Evolutionary conservation across 1,284 basidiomycete genomes (phyloP), one percentile per base, ranked within the genome.

Genomic region (Trametes pubescens): DNA sequence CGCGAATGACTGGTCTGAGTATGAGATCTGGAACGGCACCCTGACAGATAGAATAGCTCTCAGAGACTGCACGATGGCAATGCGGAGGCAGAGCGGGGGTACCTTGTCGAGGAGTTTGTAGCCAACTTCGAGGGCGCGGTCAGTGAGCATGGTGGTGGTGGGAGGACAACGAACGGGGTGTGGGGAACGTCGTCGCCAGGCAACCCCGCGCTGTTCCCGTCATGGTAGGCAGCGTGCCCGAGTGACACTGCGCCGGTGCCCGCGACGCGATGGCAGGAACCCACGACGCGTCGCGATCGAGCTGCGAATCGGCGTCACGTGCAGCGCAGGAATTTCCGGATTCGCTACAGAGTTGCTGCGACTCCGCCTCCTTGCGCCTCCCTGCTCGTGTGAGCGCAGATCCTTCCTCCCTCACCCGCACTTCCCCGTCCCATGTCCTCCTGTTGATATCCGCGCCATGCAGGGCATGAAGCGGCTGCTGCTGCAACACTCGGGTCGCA

Each of bases 21-120:
- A 90, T 68, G 60, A 86, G 82, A 72, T 92, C 90, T 13, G 90
- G 90, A 26, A 92, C 78, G 1, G 84, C 62, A 26, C 86, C 86
- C 84, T 87, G 64, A 34, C 16, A 49, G 40, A 4, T 13, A 10
- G 4, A 35, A 13, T 26, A 2, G 0, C 48, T 16, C 13, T 53
- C n/a, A 38, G 34, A 38, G 2, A 6, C 11, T 21, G 34, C 10
- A n/a, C 22, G 35, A 47, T 24, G 10, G 13, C 21, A 26, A 16
- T 2, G 51, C 34, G 16, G 18, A 2, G 18, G 21, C 7, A 16
- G 14, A 57, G 2, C 16, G 14, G 18, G 44, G 9, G 22, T 54
- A 75, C 74, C 71, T 71, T 71, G 66, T 77, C 74, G 1, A 77
- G 62, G 46, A 76, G 68, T 40, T 48, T 48, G 60, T 77, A 76